Conservation (phyloP, 805 yeast species). For the Cyberlindnera galapagoensis region DNA sequence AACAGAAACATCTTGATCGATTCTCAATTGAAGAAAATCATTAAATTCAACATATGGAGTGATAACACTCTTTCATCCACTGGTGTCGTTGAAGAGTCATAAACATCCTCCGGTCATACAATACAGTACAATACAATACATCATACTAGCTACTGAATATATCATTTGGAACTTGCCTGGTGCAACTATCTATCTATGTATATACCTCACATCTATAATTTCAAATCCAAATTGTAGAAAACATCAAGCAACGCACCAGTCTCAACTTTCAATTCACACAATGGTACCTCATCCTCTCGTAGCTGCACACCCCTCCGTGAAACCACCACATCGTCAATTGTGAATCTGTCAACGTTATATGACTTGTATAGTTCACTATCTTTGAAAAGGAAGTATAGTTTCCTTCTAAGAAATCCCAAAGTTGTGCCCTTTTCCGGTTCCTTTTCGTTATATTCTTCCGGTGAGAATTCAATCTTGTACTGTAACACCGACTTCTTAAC, state of each 20-base stretch:
- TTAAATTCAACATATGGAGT: slow-evolving; percentile 31
- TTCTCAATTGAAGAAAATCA: slow-evolving; percentile 42
- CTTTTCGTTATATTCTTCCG: slow-evolving; percentile 58
- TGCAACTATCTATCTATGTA: no score
- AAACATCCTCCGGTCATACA: no score
- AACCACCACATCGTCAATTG: slow-evolving; percentile 30
- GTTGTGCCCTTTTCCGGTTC: slow-evolving; percentile 69
- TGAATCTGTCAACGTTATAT: slow-evolving; percentile 11
- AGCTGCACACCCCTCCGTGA: slow-evolving; percentile 27
- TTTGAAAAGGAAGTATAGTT: slow-evolving; percentile 48
- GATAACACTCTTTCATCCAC: background rate
- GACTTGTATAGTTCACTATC: slow-evolving; percentile 32
- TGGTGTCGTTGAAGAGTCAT: background rate
- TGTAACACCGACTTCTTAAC: slow-evolving; percentile 5
- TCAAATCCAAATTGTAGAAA: slow-evolving; percentile 4
- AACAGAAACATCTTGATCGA: slow-evolving; percentile 12
- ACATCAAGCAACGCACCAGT: slow-evolving; percentile 45
- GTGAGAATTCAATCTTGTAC: slow-evolving; percentile 74
- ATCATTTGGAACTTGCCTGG: no score
- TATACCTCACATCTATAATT: no score
- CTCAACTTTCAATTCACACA: slow-evolving; percentile 46
- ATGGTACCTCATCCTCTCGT: slow-evolving; percentile 36
- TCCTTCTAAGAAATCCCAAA: slow-evolving; percentile 52
- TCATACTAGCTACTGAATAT: no score
- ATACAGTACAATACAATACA: no score